Base-by-base conservation (phyloP, 768 basidiomycete genomes). In the Hygrophorus pudorinus region DNA sequence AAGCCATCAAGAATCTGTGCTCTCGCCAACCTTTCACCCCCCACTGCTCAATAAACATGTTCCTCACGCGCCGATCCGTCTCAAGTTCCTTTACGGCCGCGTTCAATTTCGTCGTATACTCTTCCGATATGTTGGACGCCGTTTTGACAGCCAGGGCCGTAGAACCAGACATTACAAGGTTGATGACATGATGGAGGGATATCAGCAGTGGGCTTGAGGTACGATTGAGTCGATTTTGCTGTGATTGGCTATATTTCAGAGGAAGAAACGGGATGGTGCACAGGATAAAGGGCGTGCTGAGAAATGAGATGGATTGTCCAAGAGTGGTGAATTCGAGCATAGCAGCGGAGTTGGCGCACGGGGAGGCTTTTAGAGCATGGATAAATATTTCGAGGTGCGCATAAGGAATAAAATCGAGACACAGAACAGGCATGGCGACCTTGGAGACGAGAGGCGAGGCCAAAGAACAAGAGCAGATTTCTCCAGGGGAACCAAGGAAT, bases 181-280 rank as follows among this genome's bases (percentile, higher is more conserved):
- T 53, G 17, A 72, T 58, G 41, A 75, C 51, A 12, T 57, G 61
- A 16, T 63, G 57, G 16, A 75, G 53, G 5, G 62, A 53, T 4
- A 61, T 49, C 11, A 70, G 60, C 8, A 70, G 58, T 24, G 72
- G 67, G 9, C 61, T 63, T 11, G 65, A 56, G 10, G 65, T 66
- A 41, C 47, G 44, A 28, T 41, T 33, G 42, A 28, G 47, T 31
- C 34, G 18, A 21, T 39, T 12, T 7, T 41, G 24, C 17, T 24
- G 35, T 18, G 34, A 21, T 28, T 30, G 32, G 55, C 39, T 28
- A 49, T 55, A 54, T 40, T 52, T 55, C 20, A 62, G 57, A 8
- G 61, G 52, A 44, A 66, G 56, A 51, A 73, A 74, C 3, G 75
- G 72, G 4, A 74, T 42, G 2, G 68, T 56, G 43, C 70, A 70